These are phyloP conservation scores for Fraxinus excelsior DNA, from an alignment of 257 asterid species.

Conservation along the genomic window DNA sequence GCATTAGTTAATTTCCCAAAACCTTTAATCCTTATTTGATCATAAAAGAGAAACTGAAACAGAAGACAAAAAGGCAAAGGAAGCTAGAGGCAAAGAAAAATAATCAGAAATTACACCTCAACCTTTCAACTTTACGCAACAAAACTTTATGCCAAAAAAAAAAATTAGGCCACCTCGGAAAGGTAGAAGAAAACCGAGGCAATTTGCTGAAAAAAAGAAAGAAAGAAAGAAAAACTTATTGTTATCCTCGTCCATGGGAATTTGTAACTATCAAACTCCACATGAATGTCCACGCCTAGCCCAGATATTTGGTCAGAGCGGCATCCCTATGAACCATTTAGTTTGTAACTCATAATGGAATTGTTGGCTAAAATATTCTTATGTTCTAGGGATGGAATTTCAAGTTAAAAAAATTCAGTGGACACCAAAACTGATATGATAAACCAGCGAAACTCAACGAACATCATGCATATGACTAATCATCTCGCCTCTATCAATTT, in stretches of 20 bases:
- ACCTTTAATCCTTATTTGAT: background rate
- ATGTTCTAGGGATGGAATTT: background rate
- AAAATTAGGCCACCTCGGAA: background rate
- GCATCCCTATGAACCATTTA: background rate
- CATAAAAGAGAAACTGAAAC: background rate
- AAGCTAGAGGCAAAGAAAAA: background rate
- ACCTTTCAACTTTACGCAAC: background rate
- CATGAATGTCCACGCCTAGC: background rate
- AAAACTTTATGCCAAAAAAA: background rate
- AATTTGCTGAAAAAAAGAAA: background rate
- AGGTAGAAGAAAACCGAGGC: background rate
- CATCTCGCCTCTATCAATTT: background rate
- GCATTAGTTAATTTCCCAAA: background rate
- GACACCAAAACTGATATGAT: background rate
- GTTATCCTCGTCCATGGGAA: background rate
- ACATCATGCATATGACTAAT: background rate
- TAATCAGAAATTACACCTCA: background rate
- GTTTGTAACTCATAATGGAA: background rate
- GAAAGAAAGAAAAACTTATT: no score
- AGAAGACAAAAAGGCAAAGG: background rate
- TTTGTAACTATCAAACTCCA: background rate
- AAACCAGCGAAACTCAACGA: background rate
- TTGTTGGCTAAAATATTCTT: background rate
- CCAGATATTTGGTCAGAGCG: background rate
- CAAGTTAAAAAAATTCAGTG: background rate